Percentiles rank a stretch among this genome's conserved stretches.
Evolutionary conservation across 2,329 filamentous ascomycete species (phyloP).

Genomic region (Pseudonectria buxi): DNA sequence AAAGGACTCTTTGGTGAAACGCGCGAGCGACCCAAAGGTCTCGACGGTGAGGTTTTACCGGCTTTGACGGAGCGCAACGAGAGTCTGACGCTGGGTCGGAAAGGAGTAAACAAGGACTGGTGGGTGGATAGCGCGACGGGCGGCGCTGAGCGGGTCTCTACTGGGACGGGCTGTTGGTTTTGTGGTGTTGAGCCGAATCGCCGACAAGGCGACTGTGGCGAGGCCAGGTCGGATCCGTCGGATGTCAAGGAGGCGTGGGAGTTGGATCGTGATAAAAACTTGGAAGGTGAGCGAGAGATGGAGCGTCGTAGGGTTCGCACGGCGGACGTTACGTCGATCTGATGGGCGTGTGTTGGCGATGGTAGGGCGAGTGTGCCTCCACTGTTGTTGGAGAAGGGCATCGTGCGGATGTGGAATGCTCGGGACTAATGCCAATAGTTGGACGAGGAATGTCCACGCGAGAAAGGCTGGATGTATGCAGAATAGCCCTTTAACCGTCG

Average conservation of each 20-base stretch:
- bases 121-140: slow-evolving; percentile 27
- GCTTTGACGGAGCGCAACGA: slow-evolving; percentile 58
- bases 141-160: slow-evolving; percentile 29
- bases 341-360: slow-evolving; percentile 76
- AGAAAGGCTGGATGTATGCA: slow-evolving; percentile 11
- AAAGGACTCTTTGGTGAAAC: slow-evolving; percentile 75
- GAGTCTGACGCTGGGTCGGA: slow-evolving; percentile 60
- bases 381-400: slow-evolving; percentile 53
- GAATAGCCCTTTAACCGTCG: slow-evolving; percentile 8
- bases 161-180: slow-evolving; percentile 25
- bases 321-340: slow-evolving; percentile 74
- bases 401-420: slow-evolving; percentile 31
- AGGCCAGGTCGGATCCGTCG: slow-evolving; percentile 38
- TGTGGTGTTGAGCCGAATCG: slow-evolving; percentile 33
- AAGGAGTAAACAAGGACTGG: slow-evolving; percentile 54
- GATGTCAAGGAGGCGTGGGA: slow-evolving; percentile 43
- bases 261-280: slow-evolving; percentile 56
- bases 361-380: slow-evolving; percentile 80
- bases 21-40: slow-evolving; percentile 53
- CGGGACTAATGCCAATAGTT: slow-evolving; percentile 18
- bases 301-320: slow-evolving; percentile 81
- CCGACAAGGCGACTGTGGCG: slow-evolving; percentile 48
- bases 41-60: slow-evolving; percentile 48
- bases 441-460: slow-evolving; percentile 24
- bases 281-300: slow-evolving; percentile 88